Evolutionary conservation across 371 early-diverging fungal species (phyloP).

Genomic region (Mortierella sp.): DNA sequence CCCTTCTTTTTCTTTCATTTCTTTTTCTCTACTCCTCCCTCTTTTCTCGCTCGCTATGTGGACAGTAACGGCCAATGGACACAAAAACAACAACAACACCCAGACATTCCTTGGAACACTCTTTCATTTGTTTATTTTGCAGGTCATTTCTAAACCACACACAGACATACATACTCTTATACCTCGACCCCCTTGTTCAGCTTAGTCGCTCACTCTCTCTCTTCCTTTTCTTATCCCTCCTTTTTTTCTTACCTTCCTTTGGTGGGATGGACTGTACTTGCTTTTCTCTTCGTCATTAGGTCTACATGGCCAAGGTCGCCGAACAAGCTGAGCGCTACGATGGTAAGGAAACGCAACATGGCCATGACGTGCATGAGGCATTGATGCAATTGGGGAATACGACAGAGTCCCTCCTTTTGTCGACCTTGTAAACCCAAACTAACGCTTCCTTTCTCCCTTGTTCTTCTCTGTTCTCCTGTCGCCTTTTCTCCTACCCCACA

Average conservation of each 20-base stretch:
- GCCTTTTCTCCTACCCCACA: background rate
- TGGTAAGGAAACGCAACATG: conserved; percentile 31
- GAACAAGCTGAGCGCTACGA: conserved; percentile 99
- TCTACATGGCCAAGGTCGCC: conserved; percentile 97
- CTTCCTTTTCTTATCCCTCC: background rate
- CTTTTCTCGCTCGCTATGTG: background rate
- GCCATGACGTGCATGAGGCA: background rate
- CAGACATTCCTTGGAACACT: background rate
- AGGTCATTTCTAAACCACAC: background rate
- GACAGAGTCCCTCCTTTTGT: background rate
- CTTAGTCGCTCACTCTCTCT: background rate
- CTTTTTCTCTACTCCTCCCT: too few relatives aligned
- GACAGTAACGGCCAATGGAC: background rate
- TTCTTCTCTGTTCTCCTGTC: background rate
- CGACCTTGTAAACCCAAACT: background rate
- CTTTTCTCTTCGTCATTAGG: conserved; percentile 28
- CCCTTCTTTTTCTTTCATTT: background rate
- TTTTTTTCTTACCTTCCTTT: background rate
- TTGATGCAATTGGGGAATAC: background rate
- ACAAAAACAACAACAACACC: background rate
- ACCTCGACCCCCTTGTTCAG: background rate
- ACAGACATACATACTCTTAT: background rate
- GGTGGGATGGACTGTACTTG: background rate
- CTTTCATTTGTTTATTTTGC: background rate
- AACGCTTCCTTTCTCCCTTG: background rate